Conservation (phyloP, 1,139 yeast species). For the Diutina siamensis region DNA sequence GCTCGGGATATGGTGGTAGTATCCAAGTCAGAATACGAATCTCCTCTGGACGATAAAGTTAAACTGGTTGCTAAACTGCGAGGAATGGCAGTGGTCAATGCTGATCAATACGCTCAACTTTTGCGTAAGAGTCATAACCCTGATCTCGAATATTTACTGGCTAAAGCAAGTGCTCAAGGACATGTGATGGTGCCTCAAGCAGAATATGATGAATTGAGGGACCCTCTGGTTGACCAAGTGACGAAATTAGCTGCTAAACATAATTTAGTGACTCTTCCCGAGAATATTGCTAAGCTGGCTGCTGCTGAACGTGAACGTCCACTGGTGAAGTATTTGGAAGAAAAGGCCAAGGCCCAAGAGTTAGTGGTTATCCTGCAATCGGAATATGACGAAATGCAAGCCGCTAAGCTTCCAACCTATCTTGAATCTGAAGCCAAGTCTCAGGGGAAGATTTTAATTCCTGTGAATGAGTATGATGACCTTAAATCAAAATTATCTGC, state of each 20-base stretch:
- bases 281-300: background rate
- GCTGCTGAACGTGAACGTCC: background rate
- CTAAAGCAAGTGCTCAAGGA: constrained; percentile 16
- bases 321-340: constrained; percentile 7
- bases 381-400: constrained; percentile 4
- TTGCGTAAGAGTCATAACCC: constrained; percentile 9
- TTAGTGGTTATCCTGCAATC: background rate
- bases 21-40: constrained; percentile 8
- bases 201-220: background rate
- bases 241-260: constrained; percentile 6
- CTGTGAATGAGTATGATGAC: background rate
- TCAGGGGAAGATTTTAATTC: background rate
- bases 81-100: constrained; percentile 1
- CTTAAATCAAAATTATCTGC: background rate
- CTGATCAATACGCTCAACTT: background rate
- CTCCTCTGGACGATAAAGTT: constrained; percentile 4
- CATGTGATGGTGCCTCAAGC: constrained; percentile 5
- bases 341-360: background rate
- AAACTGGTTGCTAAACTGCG: constrained; percentile 1
- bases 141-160: constrained; percentile 21
- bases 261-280: background rate
- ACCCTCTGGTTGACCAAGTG: constrained; percentile 5
- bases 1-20: constrained; percentile 10
- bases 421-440: constrained; percentile 3
- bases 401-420: background rate